Evolutionary conservation across 108 stramenopile species (phyloP).

Genomic region (Epithemia pelagica): DNA sequence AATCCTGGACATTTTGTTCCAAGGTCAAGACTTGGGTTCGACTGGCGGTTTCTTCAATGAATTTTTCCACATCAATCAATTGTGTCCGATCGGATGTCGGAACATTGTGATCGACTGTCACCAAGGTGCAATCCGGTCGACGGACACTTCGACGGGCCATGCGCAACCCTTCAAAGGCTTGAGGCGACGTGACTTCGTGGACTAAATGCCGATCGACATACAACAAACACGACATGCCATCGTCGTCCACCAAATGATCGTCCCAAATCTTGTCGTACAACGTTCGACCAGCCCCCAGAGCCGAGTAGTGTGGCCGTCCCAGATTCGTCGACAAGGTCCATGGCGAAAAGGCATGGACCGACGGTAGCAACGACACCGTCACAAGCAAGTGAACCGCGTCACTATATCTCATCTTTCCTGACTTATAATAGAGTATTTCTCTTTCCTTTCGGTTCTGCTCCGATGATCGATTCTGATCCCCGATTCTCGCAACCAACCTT

Average conservation of each 20-base stretch:
- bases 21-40: conserved; percentile 84
- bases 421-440: too few species aligned
- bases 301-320: too few species aligned
- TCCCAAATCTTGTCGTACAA: conserved; percentile 93
- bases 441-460: too few species aligned
- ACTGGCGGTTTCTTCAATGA: conserved; percentile 77
- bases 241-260: conserved; percentile 80
- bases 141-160: conserved; percentile 75
- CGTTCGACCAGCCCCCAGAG: conserved; percentile 43
- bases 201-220: conserved; percentile 93
- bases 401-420: too few species aligned
- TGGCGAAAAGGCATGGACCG: too few species aligned
- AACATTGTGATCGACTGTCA: conserved; percentile 94
- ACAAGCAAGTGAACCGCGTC: too few species aligned
- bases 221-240: conserved; percentile 76
- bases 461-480: too few species aligned
- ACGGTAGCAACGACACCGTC: too few species aligned
- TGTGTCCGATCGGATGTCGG: conserved; percentile 77
- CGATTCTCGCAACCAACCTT: too few species aligned
- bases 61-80: conserved; percentile 52
- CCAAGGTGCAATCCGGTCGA: conserved; percentile 88
- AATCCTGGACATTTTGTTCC: conserved; percentile 77
- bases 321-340: too few species aligned
- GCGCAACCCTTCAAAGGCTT: conserved; percentile 93
- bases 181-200: conserved; percentile 91